These are phyloP conservation scores for Melampsora larici-populina DNA, from an alignment of 1,284 basidiomycete species.

Conservation along the genomic window DNA sequence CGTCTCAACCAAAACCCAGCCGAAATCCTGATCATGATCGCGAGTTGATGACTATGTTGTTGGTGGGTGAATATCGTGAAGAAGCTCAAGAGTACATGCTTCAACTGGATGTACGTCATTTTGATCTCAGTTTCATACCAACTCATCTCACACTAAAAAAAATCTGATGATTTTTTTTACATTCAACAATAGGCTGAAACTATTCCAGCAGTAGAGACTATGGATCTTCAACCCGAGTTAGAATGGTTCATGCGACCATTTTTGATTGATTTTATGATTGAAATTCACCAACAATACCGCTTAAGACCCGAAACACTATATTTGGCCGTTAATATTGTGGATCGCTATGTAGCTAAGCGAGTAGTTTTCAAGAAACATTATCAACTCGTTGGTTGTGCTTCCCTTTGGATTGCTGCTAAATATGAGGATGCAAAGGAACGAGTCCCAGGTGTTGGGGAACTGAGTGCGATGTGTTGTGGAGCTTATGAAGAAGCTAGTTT, in stretches of 20 bases:
- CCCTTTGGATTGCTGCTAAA: conserved; percentile 98
- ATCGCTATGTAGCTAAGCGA: conserved; percentile 96
- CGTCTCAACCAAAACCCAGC: conserved; percentile 44
- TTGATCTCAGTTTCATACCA: neutral
- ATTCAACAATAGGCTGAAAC: conserved; percentile 16
- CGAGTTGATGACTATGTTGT: conserved; percentile 55
- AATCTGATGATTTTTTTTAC: neutral
- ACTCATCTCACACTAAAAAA: conserved; percentile 16
- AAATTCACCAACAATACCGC: conserved; percentile 94
- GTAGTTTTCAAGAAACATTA: conserved; percentile 99
- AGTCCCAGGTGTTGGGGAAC: conserved; percentile 88
- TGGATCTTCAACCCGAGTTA: conserved; percentile 98
- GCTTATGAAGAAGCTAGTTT: conserved; percentile 95
- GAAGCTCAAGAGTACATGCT: conserved; percentile 92
- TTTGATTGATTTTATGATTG: conserved; percentile 96
- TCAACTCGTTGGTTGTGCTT: conserved; percentile 96
- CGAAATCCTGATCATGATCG: conserved; percentile 48
- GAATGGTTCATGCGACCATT: conserved; percentile 85
- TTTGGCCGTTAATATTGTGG: conserved; percentile 96
- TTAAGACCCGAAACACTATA: conserved; percentile 97
- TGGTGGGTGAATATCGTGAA: conserved; percentile 89
- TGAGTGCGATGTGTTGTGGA: conserved; percentile 88
- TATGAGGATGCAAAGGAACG: conserved; percentile 99
- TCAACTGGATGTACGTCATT: conserved; percentile 82
- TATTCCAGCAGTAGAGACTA: conserved; percentile 75